A percentile compares a stretch with the other conserved stretches of the same genome.
Evolutionary conservation across 2,329 filamentous ascomycete species (phyloP).

Genomic region (Aspergillus transmontanensis): DNA sequence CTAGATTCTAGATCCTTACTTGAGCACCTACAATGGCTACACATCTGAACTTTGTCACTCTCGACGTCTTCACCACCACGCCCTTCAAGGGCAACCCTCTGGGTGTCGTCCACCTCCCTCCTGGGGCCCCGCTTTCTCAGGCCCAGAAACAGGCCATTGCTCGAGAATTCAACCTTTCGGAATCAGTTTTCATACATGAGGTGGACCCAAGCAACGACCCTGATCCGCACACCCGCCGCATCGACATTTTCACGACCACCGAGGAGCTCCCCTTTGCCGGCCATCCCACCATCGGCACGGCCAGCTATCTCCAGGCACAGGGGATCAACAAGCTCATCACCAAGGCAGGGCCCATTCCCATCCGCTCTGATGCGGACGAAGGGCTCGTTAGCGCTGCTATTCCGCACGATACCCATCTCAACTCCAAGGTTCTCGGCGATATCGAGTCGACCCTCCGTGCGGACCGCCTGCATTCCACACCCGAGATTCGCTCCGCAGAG

Average conservation of each 20-base stretch:
- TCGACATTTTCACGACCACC: conserved; percentile 58
- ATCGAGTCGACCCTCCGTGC: background rate
- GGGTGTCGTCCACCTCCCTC: conserved; percentile 54
- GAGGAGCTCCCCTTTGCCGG: conserved; percentile 60
- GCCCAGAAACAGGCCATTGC: conserved; percentile 57
- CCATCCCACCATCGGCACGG: conserved; percentile 61
- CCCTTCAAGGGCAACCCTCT: conserved; percentile 56
- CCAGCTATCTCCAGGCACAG: conserved; percentile 44
- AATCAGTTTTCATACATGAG: conserved; percentile 58
- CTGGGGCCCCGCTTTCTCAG: conserved; percentile 39
- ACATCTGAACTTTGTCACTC: conserved; percentile 9
- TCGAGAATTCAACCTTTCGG: conserved; percentile 60
- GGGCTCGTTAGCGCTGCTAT: background rate
- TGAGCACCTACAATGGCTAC: background rate
- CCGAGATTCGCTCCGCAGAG: background rate
- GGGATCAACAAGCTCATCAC: conserved; percentile 48
- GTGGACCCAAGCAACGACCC: conserved; percentile 5
- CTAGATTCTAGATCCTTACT: too few relatives aligned
- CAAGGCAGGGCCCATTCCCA: conserved; percentile 60
- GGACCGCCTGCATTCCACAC: background rate
- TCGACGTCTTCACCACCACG: conserved; percentile 48
- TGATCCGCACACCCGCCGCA: conserved; percentile 24
- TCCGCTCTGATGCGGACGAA: conserved; percentile 27
- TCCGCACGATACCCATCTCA: background rate
- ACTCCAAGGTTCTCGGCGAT: background rate